Percentiles rank a stretch among this genome's conserved stretches.
phyloP scores from a whole-genome alignment of 2,329 filamentous ascomycete genomes.

The Trichoderma sp. region DNA sequence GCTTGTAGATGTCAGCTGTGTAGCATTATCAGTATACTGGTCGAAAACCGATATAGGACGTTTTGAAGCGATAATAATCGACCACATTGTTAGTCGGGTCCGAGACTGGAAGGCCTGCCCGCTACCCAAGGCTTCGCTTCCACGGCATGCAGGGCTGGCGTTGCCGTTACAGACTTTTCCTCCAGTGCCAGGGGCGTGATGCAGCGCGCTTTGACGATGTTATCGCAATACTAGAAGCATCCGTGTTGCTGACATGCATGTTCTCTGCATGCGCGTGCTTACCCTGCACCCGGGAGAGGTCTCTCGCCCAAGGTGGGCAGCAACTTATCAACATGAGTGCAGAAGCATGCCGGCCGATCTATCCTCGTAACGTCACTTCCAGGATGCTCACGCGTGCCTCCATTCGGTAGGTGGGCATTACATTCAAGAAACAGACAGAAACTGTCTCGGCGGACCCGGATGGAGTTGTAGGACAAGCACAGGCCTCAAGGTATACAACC shows the following conservation, averaged over 20 bases:
- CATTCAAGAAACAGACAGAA: not conserved
- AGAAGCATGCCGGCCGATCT: not conserved
- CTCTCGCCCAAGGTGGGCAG: not conserved
- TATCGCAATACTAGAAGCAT: not conserved
- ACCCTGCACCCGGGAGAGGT: conserved; percentile 7
- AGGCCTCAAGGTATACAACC: not conserved
- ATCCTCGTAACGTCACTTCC: not conserved
- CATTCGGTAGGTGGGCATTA: not conserved
- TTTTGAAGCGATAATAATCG: not conserved
- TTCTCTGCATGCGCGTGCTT: not conserved
- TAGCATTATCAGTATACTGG: not conserved
- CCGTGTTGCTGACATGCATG: conserved; percentile 24
- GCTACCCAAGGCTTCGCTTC: not conserved
- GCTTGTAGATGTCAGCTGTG: not conserved
- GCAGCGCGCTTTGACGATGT: not conserved
- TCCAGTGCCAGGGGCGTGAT: not conserved
- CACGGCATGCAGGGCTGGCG: not conserved
- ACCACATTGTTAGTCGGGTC: not conserved
- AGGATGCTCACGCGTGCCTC: not conserved
- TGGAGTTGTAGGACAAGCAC: not conserved
- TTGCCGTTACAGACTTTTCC: not conserved
- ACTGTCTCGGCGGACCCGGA: conserved; percentile 9
- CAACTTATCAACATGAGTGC: not conserved
- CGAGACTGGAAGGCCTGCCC: not conserved
- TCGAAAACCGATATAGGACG: not conserved